These are phyloP conservation scores for Periconia macrospinosa DNA, from an alignment of 2,329 filamentous ascomycete genomes.

Conservation along the genomic window DNA sequence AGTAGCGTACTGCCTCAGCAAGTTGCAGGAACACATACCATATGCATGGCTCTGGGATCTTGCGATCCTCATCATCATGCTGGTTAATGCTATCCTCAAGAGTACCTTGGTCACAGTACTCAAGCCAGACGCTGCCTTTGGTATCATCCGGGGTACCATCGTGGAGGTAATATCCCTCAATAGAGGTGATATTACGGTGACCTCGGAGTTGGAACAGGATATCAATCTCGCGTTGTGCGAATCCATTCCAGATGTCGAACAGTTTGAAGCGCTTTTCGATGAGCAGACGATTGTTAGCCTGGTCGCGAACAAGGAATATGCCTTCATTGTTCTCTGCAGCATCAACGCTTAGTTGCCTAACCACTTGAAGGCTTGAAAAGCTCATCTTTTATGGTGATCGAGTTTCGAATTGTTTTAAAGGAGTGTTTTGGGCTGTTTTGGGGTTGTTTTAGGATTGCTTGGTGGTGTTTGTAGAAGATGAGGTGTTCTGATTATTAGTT, in stretches of 20 bases:
- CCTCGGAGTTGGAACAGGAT: neutral
- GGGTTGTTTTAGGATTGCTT: no score
- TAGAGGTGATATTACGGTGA: neutral
- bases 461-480: no score
- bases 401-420: neutral
- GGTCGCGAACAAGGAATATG: neutral
- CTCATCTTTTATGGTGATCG: neutral
- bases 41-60: neutral
- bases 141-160: neutral
- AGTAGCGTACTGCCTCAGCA: slow-evolving; percentile 1
- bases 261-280: slow-evolving; percentile 3
- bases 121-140: neutral
- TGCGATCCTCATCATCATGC: neutral
- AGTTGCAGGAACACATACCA: slow-evolving; percentile 1
- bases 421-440: no score
- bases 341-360: neutral
- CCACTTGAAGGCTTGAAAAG: neutral
- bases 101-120: slow-evolving; percentile 1
- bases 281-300: neutral
- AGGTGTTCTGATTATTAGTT: no score
- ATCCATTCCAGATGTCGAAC: neutral
- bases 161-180: neutral
- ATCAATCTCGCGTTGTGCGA: slow-evolving; percentile 1
- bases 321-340: neutral
- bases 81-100: neutral